Percentiles rank a stretch among this genome's conserved stretches.
These are phyloP conservation scores for Kickxella alabastrina DNA, from an alignment of 192 early-diverging fungal species.

Conservation along the genomic window DNA sequence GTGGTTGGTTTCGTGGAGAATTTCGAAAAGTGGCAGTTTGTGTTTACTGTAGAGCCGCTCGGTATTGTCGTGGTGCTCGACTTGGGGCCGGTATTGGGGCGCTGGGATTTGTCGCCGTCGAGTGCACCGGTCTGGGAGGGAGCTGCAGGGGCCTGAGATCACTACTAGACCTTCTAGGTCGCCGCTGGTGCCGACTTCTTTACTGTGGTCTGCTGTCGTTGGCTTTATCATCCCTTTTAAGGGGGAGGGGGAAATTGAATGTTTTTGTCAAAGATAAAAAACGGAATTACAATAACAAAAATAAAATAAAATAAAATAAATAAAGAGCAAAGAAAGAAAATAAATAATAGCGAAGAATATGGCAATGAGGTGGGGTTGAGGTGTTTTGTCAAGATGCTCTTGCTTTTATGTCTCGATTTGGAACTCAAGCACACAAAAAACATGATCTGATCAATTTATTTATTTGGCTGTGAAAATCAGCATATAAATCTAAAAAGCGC, in stretches of 20 bases:
- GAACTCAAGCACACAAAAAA: too few species aligned
- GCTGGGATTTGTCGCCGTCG: too few species aligned
- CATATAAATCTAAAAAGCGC: too few species aligned
- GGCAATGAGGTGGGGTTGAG: too few species aligned
- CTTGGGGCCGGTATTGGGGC: constrained; percentile 33
- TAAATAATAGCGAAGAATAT: not conserved
- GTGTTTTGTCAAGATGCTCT: too few species aligned
- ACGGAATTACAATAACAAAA: too few species aligned
- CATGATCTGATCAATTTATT: too few species aligned
- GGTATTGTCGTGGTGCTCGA: constrained; percentile 24
- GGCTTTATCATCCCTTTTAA: too few species aligned
- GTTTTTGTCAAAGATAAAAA: too few species aligned
- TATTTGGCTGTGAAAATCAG: too few species aligned
- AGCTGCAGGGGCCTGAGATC: constrained; percentile 18
- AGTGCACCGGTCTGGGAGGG: constrained; percentile 10
- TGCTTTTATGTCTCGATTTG: too few species aligned
- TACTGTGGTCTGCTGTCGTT: not conserved
- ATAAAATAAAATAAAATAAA: not conserved
- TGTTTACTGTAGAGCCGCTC: constrained; percentile 37
- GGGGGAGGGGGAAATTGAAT: too few species aligned
- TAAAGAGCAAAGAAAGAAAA: not conserved
- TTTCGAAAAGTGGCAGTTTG: constrained; percentile 33
- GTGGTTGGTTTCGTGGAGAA: constrained; percentile 3
- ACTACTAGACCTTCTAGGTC: constrained; percentile 34
- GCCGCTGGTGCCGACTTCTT: not conserved